A percentile compares a stretch with the other conserved stretches of the same genome.
Conservation (phyloP, 352 stramenopile genomes). For the Phytophthora palmivora region DNA sequence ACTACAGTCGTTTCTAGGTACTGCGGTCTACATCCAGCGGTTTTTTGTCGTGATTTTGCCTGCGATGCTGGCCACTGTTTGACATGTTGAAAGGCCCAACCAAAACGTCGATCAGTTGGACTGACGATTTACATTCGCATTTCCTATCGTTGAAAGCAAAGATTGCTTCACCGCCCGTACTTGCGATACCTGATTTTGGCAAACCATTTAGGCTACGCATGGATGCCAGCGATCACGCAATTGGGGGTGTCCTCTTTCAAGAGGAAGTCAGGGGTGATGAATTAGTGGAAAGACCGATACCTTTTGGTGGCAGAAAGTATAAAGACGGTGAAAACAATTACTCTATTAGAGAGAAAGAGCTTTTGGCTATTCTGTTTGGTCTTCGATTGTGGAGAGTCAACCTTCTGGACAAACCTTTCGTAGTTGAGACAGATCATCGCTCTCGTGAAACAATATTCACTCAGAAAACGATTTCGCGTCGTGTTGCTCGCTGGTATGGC, state of each 20-base stretch:
- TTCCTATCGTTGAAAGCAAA: slow-evolving; percentile 9
- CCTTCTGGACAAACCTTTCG: slow-evolving; percentile 1
- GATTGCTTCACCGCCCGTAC: neutral
- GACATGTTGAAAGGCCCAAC: slow-evolving; percentile 11
- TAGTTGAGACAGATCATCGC: slow-evolving; percentile 8
- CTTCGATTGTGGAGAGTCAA: slow-evolving; percentile 18
- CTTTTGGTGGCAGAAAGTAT: slow-evolving; percentile 21
- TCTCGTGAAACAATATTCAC: too few relatives aligned
- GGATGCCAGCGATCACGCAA: neutral
- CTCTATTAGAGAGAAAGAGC: slow-evolving; percentile 17
- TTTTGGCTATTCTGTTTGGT: slow-evolving; percentile 19
- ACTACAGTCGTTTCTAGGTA: too few relatives aligned
- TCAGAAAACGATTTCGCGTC: slow-evolving; percentile 14
- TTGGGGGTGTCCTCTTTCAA: slow-evolving; percentile 19
- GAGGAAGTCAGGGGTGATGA: neutral
- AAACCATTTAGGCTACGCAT: slow-evolving; percentile 4
- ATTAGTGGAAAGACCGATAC: slow-evolving; percentile 4
- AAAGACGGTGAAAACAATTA: slow-evolving; percentile 13
- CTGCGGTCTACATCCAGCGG: too few relatives aligned
- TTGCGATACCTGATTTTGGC: slow-evolving; percentile 8
- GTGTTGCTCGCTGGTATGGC: slow-evolving; percentile 11
- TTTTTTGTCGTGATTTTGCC: too few relatives aligned
- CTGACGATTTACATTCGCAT: neutral
- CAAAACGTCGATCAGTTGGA: slow-evolving; percentile 3
- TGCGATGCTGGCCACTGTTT: too few relatives aligned